These are phyloP conservation scores for Naematelia encephala DNA, from an alignment of 768 basidiomycete species.

Conservation along the genomic window DNA sequence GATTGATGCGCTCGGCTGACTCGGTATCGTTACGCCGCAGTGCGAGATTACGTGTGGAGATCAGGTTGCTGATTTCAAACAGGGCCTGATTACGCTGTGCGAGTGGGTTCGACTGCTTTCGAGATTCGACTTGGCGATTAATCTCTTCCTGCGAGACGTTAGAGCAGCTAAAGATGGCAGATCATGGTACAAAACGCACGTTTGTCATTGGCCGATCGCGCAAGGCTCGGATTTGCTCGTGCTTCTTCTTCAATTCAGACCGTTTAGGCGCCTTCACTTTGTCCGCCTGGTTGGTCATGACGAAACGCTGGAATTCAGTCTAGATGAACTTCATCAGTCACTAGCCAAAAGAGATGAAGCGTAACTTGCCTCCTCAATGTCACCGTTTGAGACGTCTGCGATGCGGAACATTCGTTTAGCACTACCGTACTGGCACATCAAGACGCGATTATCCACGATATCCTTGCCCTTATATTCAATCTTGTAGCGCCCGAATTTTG, in stretches of 20 bases:
- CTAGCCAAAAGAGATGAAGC: neutral
- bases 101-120: constrained; percentile 26
- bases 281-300: constrained; percentile 67
- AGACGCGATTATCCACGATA: constrained; percentile 58
- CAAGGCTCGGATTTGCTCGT: constrained; percentile 61
- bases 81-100: constrained; percentile 39
- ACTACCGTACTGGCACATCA: constrained; percentile 76
- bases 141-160: constrained; percentile 66
- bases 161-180: constrained; percentile 6
- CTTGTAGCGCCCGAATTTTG: constrained; percentile 31
- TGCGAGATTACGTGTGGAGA: constrained; percentile 71
- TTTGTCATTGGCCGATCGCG: constrained; percentile 69
- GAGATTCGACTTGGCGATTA: constrained; percentile 68
- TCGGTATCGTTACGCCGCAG: constrained; percentile 65
- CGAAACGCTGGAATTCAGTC: constrained; percentile 47
- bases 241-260: constrained; percentile 62
- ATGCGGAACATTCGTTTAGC: constrained; percentile 64
- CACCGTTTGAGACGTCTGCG: constrained; percentile 80
- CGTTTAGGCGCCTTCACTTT: constrained; percentile 62
- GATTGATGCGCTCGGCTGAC: constrained; percentile 64
- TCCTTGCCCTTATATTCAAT: constrained; percentile 42
- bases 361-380: constrained; percentile 61
- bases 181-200: constrained; percentile 54
- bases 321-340: neutral
- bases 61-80: constrained; percentile 53